Conservation (phyloP, 2,329 filamentous ascomycete species). For the Diaporthe citrichinensis region DNA sequence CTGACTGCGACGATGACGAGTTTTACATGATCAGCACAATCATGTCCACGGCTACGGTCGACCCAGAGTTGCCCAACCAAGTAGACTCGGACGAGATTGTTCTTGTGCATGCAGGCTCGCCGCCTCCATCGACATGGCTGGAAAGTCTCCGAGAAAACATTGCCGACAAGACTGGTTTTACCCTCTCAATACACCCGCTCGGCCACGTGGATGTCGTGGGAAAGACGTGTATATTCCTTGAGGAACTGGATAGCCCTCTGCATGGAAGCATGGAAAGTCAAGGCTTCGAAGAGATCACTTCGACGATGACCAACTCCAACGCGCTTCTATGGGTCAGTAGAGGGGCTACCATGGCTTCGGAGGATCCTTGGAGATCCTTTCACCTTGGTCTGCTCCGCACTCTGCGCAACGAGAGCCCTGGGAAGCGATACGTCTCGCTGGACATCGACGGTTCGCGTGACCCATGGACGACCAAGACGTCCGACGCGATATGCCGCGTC, state of each 20-base stretch:
- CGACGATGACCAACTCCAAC: slow-evolving; percentile 8
- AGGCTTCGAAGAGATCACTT: neutral
- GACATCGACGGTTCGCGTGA: slow-evolving; percentile 46
- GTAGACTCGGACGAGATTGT: neutral
- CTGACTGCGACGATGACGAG: slow-evolving; percentile 40
- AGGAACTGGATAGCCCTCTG: neutral
- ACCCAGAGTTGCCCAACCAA: neutral
- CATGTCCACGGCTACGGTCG: neutral
- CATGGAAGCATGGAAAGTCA: neutral
- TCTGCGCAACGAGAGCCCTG: slow-evolving; percentile 46
- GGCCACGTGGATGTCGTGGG: neutral
- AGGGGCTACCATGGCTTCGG: slow-evolving; percentile 40
- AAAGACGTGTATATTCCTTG: neutral
- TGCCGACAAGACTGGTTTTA: no score
- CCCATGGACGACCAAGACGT: neutral
- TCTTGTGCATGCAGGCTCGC: neutral
- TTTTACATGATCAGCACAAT: slow-evolving; percentile 3
- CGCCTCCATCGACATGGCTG: neutral
- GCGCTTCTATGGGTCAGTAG: slow-evolving; percentile 35
- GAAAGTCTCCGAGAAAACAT: neutral
- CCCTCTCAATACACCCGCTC: no score
- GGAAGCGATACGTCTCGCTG: slow-evolving; percentile 45
- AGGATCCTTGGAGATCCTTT: slow-evolving; percentile 42
- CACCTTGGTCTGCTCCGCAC: slow-evolving; percentile 47
- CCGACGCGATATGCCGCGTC: neutral